Evolutionary conservation across 139 green algal species (phyloP), one percentile per base, ranked within the genome.

Genomic region (Chlamydomonas sp.): DNA sequence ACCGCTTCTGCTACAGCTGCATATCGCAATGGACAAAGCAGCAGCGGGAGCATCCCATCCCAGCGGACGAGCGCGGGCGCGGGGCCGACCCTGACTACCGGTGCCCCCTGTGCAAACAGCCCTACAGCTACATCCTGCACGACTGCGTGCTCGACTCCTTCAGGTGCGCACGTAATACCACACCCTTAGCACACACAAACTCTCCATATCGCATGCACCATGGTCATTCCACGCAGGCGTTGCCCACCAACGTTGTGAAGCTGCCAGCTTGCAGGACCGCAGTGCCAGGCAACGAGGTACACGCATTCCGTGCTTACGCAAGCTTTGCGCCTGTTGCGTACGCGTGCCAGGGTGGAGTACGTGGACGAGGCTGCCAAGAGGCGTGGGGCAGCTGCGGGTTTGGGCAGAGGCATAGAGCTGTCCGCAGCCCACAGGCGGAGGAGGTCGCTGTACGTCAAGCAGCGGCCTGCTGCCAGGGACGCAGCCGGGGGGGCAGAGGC

Each of bases 81-180:
- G 67, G 67, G 3, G 67, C 67, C 14, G 8, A 16, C 10, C 67
- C 71, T 0, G 58, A 63, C 1, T 86, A 86, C n/a, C 12, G 10
- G 3, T 86, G 82, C 62, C 82, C 82, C 0, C 72, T 86, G 71
- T 86, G 82, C 15, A 86, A 86, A 20, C 71, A 74, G 9, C 61
- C 60, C 4, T 86, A 86, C 31, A 3, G 4, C 3, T 86, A 80
- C 59, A 80, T 79, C n/a, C 68, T 86, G 2, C 73, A 74, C 20
- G 82, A 86, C 62, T 86, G 82, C 62, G 82, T 86, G 8, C 60
- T 86, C 61, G 79, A 86, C 61, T 86, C 82, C 4, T 86, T 58
- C 20, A 9, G 71, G 82, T 86, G 61, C 17, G 77, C 69, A 76
- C 16, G 16, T 76, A 49, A 49, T 49, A 49, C 31, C 31, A 49